Evolutionary conservation across 768 basidiomycete genomes (phyloP), one percentile per base, ranked within the genome.

Genomic region (Agaricus sinodeliciosus): DNA sequence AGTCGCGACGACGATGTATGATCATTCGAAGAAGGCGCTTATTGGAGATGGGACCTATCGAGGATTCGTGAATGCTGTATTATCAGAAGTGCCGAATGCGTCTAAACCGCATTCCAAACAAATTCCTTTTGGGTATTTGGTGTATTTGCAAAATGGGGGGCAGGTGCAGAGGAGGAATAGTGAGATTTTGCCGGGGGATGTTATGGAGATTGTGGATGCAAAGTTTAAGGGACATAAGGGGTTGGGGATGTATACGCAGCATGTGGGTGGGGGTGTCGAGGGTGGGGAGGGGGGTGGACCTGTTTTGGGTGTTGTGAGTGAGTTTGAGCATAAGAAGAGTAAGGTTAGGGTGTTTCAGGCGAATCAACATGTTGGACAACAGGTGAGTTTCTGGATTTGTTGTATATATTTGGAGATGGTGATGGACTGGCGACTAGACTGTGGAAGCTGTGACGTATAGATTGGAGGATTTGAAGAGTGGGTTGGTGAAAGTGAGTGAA

Each of bases 291-390:
- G 57, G 3, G 61, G 72, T 3, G 80, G 82, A 57, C 78, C 81
- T 19, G 58, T 91, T 5, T 71, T 90, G 34, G 94, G 85, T 8
- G 71, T 96, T 42, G 80, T 94, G 49, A 77, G 75, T 44, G 93
- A 94, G 63, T 88, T 85, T 64, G 94, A 96, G 60, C 67, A 69
- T 36, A 93, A 90, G 80, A 94, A 94, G 74, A 79, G 78, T 55
- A 96, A 96, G 72, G 73, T 94, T 49, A 79, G 77, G 64, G 82
- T 90, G 41, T 85, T 85, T 65, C 90, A 94, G 65, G 92, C 92
- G 49, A 93, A 90, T 65, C 83, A 87, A 63, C 87, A 86, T 60
- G 86, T 88, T 61, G 84, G 88, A 44, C 87, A 84, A 58, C 87
- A 89, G 79, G 87, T 86, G 56, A 56, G 80, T 72, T 35, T 48